Evolutionary conservation across 345 rosid species (phyloP).

Genomic region (Populus alba): DNA sequence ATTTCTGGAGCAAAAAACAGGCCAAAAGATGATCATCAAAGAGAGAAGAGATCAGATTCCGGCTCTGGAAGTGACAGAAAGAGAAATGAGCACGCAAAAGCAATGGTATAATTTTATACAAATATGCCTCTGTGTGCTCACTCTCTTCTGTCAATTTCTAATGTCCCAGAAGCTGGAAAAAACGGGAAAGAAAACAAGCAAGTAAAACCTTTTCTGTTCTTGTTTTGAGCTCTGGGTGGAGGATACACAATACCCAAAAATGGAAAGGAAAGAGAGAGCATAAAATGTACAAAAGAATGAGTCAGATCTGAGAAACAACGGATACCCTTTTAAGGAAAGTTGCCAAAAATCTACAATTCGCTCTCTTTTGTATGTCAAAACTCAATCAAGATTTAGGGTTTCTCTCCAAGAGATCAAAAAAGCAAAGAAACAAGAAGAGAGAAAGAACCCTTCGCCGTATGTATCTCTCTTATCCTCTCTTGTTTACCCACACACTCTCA

Average conservation of each 20-base stretch:
- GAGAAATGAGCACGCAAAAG: constrained; percentile 97
- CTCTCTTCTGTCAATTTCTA: constrained; percentile 99
- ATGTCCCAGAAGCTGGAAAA: constrained; percentile 27
- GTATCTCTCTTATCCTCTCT: neutral
- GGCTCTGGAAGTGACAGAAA: constrained; percentile 81
- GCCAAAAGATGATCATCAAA: constrained; percentile 4
- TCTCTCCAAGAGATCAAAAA: neutral
- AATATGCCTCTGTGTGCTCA: constrained; percentile 87
- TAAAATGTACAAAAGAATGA: constrained; percentile 14
- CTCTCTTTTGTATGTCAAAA: constrained; percentile 10
- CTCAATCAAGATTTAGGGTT: constrained; percentile 33
- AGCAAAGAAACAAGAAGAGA: neutral
- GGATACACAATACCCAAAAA: neutral
- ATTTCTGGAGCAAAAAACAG: constrained; percentile 29
- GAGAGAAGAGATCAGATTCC: constrained; percentile 23
- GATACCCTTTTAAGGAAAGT: constrained; percentile 38
- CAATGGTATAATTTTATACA: constrained; percentile 59
- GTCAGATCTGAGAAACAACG: constrained; percentile 52
- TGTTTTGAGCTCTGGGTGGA: neutral
- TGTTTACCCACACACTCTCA: neutral
- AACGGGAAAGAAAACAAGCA: neutral
- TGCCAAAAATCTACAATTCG: constrained; percentile 23
- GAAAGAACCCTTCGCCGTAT: neutral
- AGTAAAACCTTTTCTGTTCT: neutral
- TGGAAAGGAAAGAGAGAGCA: neutral